Evolutionary conservation across 2,329 filamentous ascomycete genomes (phyloP).

Genomic region (Nemania abortiva): DNA sequence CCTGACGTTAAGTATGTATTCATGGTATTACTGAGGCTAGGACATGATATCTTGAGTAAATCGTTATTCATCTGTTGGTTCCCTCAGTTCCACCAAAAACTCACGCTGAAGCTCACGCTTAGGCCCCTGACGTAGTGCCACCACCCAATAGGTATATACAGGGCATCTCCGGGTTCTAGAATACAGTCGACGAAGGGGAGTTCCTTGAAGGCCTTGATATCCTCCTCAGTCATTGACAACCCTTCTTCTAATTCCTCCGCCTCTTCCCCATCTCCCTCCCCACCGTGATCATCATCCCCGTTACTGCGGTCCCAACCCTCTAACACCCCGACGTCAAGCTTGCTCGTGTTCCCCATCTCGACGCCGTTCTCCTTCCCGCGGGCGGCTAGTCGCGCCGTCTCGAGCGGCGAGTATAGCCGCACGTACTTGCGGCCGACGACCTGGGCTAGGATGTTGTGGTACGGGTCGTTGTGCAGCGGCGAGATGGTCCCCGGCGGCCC

Average conservation of each 20-base stretch:
- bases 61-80: not conserved
- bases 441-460: slow-evolving; percentile 92
- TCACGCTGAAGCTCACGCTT: slow-evolving; percentile 91
- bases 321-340: slow-evolving; percentile 78
- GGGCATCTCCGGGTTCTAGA: slow-evolving; percentile 81
- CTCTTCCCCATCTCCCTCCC: slow-evolving; percentile 32
- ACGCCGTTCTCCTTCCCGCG: slow-evolving; percentile 75
- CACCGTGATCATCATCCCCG: slow-evolving; percentile 22
- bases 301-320: slow-evolving; percentile 68
- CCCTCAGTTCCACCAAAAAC: slow-evolving; percentile 90
- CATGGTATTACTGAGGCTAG: not conserved
- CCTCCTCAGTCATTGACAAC: slow-evolving; percentile 51
- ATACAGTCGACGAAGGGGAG: slow-evolving; percentile 81
- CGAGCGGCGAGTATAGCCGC: slow-evolving; percentile 81
- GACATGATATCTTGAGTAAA: not conserved
- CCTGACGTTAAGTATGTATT: not conserved
- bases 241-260: not conserved
- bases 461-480: slow-evolving; percentile 91
- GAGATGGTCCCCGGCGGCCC: slow-evolving; percentile 90
- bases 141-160: slow-evolving; percentile 95
- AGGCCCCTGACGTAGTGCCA: slow-evolving; percentile 96
- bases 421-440: slow-evolving; percentile 93
- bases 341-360: slow-evolving; percentile 92
- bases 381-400: slow-evolving; percentile 70
- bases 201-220: slow-evolving; percentile 62